Evolutionary conservation across 257 asterid species (phyloP).

Genomic region (Marsdenia floribunda): DNA sequence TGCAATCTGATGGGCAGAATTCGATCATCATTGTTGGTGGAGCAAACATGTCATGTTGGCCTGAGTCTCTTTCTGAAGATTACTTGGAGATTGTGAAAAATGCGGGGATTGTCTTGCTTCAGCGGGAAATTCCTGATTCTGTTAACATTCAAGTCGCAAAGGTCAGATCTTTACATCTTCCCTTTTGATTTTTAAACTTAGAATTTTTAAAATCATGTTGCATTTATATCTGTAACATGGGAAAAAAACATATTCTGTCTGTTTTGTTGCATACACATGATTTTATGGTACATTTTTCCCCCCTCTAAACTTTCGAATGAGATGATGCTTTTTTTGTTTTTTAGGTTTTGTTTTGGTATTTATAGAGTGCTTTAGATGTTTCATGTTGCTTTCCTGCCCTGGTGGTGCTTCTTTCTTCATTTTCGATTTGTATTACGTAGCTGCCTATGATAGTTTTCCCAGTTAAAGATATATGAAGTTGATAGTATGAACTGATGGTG

Average conservation of each 20-base stretch:
- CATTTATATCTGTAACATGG: background rate
- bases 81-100: constrained; percentile 54
- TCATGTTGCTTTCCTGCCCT: background rate
- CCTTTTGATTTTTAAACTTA: background rate
- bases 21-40: constrained; percentile 90
- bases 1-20: constrained; percentile 79
- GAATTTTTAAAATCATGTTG: constrained; percentile 1
- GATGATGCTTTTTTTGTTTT: background rate
- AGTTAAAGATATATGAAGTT: background rate
- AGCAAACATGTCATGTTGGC: constrained; percentile 87
- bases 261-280: background rate
- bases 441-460: background rate
- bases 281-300: background rate
- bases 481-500: background rate
- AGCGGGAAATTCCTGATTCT: constrained; percentile 92
- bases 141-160: constrained; percentile 84
- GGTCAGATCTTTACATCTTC: constrained; percentile 42
- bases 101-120: constrained; percentile 92
- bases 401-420: background rate
- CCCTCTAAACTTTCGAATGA: background rate
- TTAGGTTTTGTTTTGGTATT: background rate
- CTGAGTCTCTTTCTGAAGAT: constrained; percentile 47
- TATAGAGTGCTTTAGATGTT: background rate
- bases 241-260: background rate
- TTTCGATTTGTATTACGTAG: no score